These are phyloP conservation scores for Phytopythium ostracodes DNA, from an alignment of 352 stramenopile species.

Conservation along the genomic window DNA sequence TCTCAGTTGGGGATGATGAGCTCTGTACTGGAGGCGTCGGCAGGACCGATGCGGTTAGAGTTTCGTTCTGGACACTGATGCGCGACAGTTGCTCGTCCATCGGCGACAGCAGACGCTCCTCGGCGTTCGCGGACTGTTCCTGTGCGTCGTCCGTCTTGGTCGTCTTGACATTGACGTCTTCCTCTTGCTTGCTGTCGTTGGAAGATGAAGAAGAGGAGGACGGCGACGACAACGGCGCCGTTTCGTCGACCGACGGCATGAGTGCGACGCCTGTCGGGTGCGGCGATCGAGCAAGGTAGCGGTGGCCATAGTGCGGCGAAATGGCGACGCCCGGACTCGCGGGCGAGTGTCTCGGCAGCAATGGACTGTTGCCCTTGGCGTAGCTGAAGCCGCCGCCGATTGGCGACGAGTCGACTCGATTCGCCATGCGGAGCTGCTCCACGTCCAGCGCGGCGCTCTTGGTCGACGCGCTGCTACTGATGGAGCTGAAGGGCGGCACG, in stretches of 20 bases:
- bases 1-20: neutral
- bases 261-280: slow-evolving; percentile 32
- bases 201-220: neutral
- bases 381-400: neutral
- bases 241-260: slow-evolving; percentile 76
- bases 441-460: slow-evolving; percentile 4
- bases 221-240: slow-evolving; percentile 23
- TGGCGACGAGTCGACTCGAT: slow-evolving; percentile 3
- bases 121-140: neutral
- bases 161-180: neutral
- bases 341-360: slow-evolving; percentile 3
- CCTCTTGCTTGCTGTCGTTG: neutral
- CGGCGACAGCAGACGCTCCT: neutral
- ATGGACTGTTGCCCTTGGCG: neutral
- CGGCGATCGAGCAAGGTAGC: slow-evolving; percentile 1
- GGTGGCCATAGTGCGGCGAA: neutral
- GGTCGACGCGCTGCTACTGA: slow-evolving; percentile 21
- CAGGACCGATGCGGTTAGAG: too few species aligned
- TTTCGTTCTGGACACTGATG: neutral
- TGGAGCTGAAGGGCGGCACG: slow-evolving; percentile 30
- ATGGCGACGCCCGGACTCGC: neutral
- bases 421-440: slow-evolving; percentile 4
- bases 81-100: neutral
- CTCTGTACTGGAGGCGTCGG: neutral
- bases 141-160: neutral